phyloP scores from a whole-genome alignment of 768 basidiomycete genomes.

The Gelatoporia subvermispora region DNA sequence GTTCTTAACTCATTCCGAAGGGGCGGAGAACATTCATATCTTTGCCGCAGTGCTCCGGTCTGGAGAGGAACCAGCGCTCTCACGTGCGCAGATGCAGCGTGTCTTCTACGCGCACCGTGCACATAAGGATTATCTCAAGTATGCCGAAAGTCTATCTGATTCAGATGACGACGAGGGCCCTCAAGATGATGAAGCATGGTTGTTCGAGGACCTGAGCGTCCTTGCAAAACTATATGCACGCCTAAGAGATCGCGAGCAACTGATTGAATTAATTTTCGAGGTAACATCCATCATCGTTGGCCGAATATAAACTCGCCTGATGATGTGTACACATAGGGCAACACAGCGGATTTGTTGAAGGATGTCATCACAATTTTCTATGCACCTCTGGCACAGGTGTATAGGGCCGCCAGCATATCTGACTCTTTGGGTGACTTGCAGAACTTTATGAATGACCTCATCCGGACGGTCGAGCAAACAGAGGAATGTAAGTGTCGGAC shows the following conservation, averaged over 20 bases:
- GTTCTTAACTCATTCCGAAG: conserved; percentile 32
- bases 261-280: conserved; percentile 94
- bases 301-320: not conserved
- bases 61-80: conserved; percentile 67
- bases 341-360: conserved; percentile 90
- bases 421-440: conserved; percentile 91
- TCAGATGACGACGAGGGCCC: conserved; percentile 95
- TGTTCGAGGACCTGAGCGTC: conserved; percentile 86
- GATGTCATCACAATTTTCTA: conserved; percentile 99
- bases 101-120: conserved; percentile 76
- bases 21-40: conserved; percentile 65
- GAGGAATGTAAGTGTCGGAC: conserved; percentile 69
- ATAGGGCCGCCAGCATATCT: conserved; percentile 93
- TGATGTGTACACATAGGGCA: conserved; percentile 51
- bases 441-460: conserved; percentile 91
- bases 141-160: conserved; percentile 58
- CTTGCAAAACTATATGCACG: conserved; percentile 74
- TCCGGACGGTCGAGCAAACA: conserved; percentile 86
- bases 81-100: conserved; percentile 73
- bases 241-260: conserved; percentile 82
- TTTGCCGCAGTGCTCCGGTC: conserved; percentile 78
- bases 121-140: conserved; percentile 66
- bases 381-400: conserved; percentile 92
- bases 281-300: conserved; percentile 30
- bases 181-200: conserved; percentile 91